Conservation (phyloP, 2,329 filamentous ascomycete genomes). For the Rhinocladiella similis region DNA sequence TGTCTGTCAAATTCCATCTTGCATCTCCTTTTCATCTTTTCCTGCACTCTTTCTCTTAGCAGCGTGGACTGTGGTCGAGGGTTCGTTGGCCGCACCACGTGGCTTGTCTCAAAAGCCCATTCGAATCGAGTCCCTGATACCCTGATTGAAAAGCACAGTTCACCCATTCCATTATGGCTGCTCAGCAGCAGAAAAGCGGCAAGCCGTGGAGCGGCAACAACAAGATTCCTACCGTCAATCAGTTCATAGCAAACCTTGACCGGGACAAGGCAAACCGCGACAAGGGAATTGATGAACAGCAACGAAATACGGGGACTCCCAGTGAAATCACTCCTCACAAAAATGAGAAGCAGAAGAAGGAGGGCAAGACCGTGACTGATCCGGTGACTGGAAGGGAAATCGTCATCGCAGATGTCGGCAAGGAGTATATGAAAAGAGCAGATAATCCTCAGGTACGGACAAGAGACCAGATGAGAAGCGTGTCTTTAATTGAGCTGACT, state of each 20-base stretch:
- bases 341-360: constrained; percentile 45
- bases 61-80: no score
- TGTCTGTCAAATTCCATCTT: neutral
- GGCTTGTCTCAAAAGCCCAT: no score
- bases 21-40: neutral
- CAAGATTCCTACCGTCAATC: constrained; percentile 81
- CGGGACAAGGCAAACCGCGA: constrained; percentile 75
- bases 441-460: constrained; percentile 67
- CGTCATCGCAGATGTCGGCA: constrained; percentile 77
- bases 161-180: constrained; percentile 1
- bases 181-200: constrained; percentile 49
- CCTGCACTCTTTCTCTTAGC: neutral
- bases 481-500: constrained; percentile 8
- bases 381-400: constrained; percentile 85
- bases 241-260: constrained; percentile 79
- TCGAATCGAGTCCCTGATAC: neutral
- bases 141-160: no score
- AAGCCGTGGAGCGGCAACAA: constrained; percentile 82
- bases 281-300: constrained; percentile 64
- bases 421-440: constrained; percentile 67
- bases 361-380: constrained; percentile 70
- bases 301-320: constrained; percentile 37
- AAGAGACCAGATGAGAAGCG: neutral
- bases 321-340: constrained; percentile 48
- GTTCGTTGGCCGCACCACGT: no score